phyloP scores from a whole-genome alignment of 345 rosid genomes.

The Jatropha curcas region DNA sequence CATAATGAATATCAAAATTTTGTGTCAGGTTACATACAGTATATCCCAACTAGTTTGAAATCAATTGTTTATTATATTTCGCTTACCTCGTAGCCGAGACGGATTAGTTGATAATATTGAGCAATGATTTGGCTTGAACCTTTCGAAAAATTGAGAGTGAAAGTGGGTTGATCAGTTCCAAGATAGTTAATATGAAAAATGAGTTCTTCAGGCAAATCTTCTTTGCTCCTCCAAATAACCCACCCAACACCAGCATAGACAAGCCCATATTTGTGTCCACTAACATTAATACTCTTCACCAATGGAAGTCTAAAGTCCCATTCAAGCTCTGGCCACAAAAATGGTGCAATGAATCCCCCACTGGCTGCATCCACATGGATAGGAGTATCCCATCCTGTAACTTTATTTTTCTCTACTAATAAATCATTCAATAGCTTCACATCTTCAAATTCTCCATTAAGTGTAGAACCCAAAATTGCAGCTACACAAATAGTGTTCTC shows the following conservation, averaged over 20 bases:
- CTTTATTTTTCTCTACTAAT: conserved; percentile 58
- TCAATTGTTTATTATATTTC: no score
- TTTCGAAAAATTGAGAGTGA: conserved; percentile 94
- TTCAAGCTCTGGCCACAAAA: conserved; percentile 81
- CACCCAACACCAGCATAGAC: conserved; percentile 98
- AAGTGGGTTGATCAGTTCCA: conserved; percentile 93
- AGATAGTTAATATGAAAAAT: conserved; percentile 94
- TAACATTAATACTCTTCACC: conserved; percentile 87
- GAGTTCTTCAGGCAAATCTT: conserved; percentile 90
- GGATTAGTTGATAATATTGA: conserved; percentile 88
- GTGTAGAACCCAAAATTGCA: conserved; percentile 87
- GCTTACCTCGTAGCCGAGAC: conserved; percentile 75
- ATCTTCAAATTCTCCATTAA: conserved; percentile 94
- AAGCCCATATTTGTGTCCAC: conserved; percentile 89
- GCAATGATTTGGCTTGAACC: conserved; percentile 90
- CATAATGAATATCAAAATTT: no score
- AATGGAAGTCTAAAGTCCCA: conserved; percentile 94
- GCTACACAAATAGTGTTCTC: conserved; percentile 99
- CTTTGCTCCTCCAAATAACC: conserved; percentile 82
- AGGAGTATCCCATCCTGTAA: conserved; percentile 95
- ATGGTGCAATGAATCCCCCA: conserved; percentile 96
- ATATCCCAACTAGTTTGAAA: no score
- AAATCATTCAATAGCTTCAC: conserved; percentile 84
- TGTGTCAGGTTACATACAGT: no score
- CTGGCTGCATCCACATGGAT: conserved; percentile 96